Evolutionary conservation across 176 grass and related monocot species (phyloP), one percentile per base, ranked within the genome.

Genomic region (Juncus effusus): DNA sequence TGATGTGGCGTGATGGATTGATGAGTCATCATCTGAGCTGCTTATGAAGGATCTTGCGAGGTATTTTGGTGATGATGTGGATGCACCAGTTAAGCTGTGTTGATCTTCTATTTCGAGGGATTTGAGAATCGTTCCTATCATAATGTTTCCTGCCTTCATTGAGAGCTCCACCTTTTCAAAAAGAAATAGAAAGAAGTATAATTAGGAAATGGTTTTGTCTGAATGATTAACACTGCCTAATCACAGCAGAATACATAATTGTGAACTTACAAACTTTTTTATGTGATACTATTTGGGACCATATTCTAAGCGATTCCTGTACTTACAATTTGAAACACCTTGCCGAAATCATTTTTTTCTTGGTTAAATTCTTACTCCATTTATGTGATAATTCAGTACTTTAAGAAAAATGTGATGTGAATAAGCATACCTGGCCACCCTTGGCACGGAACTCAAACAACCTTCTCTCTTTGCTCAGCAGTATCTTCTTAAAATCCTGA

Each of bases 91-190:
- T 63, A 62, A 81, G 56, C 67, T 81, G 80, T 79, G 83, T 63
- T 88, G 87, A 61, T 96, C 87, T 84, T 96, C 92, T 71, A 96
- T 88, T 81, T 96, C 93, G 40, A 96, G 75, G 47, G 93, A 96
- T 83, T 80, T 77, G 65, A 96, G 71, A 75, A 91, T 85, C 70
- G 93, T 96, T 61, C 87, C 93, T 74, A 96, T 86, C 56, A 91
- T 54, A 79, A 96, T 79, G 64, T 86, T 83, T 58, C 78, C 84
- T 16, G 76, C 84, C 76, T 85, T 86, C 79, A 96, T 71, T 52
- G 87, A 96, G 42, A 96, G 82, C 68, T 96, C 93, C 40, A 96
- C 79, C 91, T 96, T 75, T 65, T 44, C 51, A 81, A 39, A 76
- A 36, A 65, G 15, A 59, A 28, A 45, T 28, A 50, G 7, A 37